Evolutionary conservation across 1,139 yeast genomes (phyloP).

Genomic region (Debaryomycetaceae sp.): DNA sequence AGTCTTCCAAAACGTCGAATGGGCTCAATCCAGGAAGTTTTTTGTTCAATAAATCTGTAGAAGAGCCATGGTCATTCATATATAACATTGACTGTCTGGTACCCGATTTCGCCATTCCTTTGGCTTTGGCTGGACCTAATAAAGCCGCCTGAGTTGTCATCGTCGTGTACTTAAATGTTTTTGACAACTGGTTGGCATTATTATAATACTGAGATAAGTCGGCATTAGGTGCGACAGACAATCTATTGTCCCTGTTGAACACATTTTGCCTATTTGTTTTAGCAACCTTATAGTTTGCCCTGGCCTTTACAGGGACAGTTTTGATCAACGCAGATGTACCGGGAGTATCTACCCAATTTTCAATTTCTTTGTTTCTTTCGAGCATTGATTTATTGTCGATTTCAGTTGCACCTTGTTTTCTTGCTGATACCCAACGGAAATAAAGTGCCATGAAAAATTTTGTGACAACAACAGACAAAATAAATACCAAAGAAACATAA

Average conservation of each 20-base stretch:
- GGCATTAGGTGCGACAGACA: conserved; percentile 38
- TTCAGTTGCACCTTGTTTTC: conserved; percentile 73
- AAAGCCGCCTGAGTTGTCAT: conserved; percentile 56
- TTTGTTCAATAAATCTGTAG: conserved; percentile 35
- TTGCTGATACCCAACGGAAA: conserved; percentile 78
- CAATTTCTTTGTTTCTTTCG: conserved; percentile 59
- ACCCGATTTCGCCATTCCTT: conserved; percentile 11
- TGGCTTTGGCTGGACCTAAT: conserved; percentile 23
- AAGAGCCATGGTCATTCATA: conserved; percentile 33
- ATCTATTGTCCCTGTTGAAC: conserved; percentile 35
- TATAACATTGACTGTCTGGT: conserved; percentile 23
- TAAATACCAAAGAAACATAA: conserved; percentile 76
- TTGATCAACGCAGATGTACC: conserved; percentile 39
- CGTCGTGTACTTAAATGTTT: conserved; percentile 49
- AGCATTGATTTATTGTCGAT: conserved; percentile 49
- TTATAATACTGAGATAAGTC: conserved; percentile 42
- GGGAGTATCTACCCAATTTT: conserved; percentile 66
- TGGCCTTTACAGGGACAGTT: conserved; percentile 49
- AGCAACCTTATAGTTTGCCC: conserved; percentile 46
- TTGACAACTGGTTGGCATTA: conserved; percentile 32
- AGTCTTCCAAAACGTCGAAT: conserved; percentile 41
- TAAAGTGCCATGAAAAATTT: conserved; percentile 87
- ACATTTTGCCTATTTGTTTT: conserved; percentile 46
- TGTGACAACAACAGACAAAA: conserved; percentile 69
- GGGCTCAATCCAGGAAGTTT: conserved; percentile 36